Evolutionary conservation across 2,329 filamentous ascomycete genomes (phyloP).

Genomic region (Epichloe baconii): DNA sequence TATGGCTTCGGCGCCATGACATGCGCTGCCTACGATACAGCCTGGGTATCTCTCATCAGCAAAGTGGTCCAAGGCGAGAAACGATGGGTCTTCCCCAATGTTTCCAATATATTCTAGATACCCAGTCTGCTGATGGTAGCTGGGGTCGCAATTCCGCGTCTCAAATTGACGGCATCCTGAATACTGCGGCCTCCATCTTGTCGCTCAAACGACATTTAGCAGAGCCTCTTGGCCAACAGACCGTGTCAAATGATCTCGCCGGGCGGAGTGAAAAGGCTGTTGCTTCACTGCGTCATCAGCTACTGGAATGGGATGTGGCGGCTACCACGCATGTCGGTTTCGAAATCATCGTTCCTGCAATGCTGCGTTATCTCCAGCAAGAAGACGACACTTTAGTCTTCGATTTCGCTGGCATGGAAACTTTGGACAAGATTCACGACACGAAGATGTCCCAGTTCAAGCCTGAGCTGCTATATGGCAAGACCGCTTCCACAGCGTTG

Average conservation of each 20-base stretch:
- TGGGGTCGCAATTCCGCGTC: slow-evolving; percentile 1
- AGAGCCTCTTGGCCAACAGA: slow-evolving; percentile 1
- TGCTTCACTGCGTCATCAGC: not conserved
- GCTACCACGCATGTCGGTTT: slow-evolving; percentile 8
- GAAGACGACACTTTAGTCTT: slow-evolving; percentile 3
- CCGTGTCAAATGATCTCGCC: not conserved
- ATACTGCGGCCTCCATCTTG: slow-evolving; percentile 8
- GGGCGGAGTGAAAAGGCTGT: not conserved
- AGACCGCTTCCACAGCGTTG: not conserved
- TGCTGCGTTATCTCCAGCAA: slow-evolving; percentile 4
- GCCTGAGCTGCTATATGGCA: not conserved
- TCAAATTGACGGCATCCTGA: slow-evolving; percentile 8
- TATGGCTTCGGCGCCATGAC: no score
- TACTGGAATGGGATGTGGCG: slow-evolving; percentile 5
- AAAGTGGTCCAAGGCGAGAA: not conserved
- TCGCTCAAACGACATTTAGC: slow-evolving; percentile 5
- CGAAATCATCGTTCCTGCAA: slow-evolving; percentile 8
- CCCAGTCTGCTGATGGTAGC: slow-evolving; percentile 4
- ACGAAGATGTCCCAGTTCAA: not conserved
- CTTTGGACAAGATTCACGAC: slow-evolving; percentile 1
- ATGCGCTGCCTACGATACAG: slow-evolving; percentile 7
- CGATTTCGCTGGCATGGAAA: not conserved
- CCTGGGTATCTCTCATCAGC: slow-evolving; percentile 8
- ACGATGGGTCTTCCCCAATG: slow-evolving; percentile 8
- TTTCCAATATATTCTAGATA: slow-evolving; percentile 6